Base-by-base conservation (phyloP, 1,139 yeast genomes). In the Pneumocystis carinii region DNA sequence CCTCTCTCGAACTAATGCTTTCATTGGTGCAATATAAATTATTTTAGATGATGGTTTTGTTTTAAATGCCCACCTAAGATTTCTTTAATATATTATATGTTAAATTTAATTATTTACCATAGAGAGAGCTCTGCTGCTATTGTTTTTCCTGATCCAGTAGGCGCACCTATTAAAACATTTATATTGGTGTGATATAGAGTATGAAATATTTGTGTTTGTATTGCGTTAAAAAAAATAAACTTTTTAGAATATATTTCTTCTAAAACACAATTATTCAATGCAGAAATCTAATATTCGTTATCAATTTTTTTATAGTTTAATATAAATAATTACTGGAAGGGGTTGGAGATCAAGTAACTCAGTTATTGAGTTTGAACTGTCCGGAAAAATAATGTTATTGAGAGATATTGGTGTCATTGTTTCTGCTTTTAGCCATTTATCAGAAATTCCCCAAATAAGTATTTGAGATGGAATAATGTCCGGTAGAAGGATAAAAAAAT, bases 131-230 rank as follows among this genome's bases (percentile, higher is more conserved):
- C 99, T 0, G 97, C 96, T 35, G 94, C 98, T 58, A 92, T 87
- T 0, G 98, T 94, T 73, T 94, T 94, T 68, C 99, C 99, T 0
- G 98, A 92, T 38, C 98, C 98, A 1, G 98, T 94, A 2, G 99
- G 99, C 0, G 97, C 90, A 15, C 99, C 99, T 59, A 94, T 88
- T 73, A 94, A 87, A 0, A 86, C 90, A 72, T 87, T 87, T 2
- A 85, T 81, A 67, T 86, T 83, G 1, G 86, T 76, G 72, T 92
- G 85, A 74, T 90, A 94, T 59, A 94, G 75, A 0, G 96, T 82
- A 71, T 90, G 96, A 75, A 94, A 94, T 0, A 87, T 83, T 97
- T 92, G 92, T 0, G 97, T 90, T 75, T 94, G 98, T 96, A 94
- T 90, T 5, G 98, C 98, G 72, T 94, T 94, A 79, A 94, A 94